Evolutionary conservation across 106 monocot genomes (phyloP).

Genomic region (Gastrodia elata): DNA sequence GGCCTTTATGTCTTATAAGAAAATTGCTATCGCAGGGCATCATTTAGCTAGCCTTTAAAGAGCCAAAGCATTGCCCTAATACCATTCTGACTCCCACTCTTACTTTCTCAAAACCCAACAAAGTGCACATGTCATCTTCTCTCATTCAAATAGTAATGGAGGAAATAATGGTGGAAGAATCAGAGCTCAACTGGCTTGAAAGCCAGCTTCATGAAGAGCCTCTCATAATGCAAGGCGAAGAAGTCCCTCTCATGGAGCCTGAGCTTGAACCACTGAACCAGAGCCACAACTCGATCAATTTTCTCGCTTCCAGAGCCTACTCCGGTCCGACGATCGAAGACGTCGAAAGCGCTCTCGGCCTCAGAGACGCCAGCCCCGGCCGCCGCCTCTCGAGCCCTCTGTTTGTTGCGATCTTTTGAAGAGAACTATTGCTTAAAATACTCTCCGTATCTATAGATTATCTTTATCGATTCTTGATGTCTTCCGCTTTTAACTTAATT

Average conservation of each 20-base stretch:
- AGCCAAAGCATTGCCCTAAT: background rate
- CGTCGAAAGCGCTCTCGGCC: background rate
- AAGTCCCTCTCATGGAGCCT: background rate
- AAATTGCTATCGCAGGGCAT: background rate
- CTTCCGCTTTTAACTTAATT: background rate
- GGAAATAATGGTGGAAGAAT: background rate
- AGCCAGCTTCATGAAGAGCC: background rate
- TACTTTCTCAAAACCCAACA: background rate
- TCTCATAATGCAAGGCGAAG: background rate
- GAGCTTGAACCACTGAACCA: background rate
- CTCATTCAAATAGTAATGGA: background rate
- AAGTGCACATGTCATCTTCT: background rate
- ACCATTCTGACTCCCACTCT: background rate
- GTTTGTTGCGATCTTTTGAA: background rate
- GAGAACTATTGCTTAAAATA: background rate
- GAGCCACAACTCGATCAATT: no score
- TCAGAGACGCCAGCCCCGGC: background rate
- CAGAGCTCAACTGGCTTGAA: background rate
- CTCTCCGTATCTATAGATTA: background rate
- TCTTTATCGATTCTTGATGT: background rate
- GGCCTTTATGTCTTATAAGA: background rate
- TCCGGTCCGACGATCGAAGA: background rate
- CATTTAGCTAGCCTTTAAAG: background rate
- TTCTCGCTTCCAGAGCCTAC: background rate
- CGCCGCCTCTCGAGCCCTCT: background rate